Conservation (phyloP, 345 rosid species). For the Eucalyptus dawsonii region DNA sequence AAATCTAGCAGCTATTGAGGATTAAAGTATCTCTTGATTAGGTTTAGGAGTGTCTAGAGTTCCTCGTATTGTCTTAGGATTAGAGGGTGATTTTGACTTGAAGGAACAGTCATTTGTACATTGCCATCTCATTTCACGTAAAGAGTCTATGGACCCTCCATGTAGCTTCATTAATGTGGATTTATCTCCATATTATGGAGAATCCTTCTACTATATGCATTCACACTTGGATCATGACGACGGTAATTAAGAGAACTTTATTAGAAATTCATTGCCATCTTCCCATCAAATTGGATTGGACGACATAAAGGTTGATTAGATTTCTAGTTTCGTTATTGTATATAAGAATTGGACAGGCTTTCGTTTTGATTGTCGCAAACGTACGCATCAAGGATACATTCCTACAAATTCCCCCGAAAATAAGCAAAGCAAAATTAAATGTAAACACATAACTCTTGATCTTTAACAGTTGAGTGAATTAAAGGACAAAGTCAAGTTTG, state of each 20-base stretch:
- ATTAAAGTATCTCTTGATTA: not conserved
- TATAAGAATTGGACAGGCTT: not conserved
- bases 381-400: not conserved
- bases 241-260: accelerated
- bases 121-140: not conserved
- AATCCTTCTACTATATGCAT: not conserved
- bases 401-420: not conserved
- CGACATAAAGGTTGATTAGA: not conserved
- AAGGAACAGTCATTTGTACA: not conserved
- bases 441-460: not conserved
- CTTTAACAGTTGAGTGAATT: accelerated
- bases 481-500: not conserved
- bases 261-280: not conserved
- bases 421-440: not conserved
- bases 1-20: not conserved
- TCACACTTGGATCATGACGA: not conserved
- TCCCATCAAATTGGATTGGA: not conserved
- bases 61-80: not conserved
- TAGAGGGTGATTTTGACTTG: not conserved
- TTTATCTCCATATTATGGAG: not conserved
- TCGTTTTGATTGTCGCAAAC: accelerated
- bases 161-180: not conserved
- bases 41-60: not conserved
- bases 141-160: not conserved
- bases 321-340: not conserved